phyloP scores from a whole-genome alignment of 2,329 filamentous ascomycete species.

The Diaporthe longicolla region DNA sequence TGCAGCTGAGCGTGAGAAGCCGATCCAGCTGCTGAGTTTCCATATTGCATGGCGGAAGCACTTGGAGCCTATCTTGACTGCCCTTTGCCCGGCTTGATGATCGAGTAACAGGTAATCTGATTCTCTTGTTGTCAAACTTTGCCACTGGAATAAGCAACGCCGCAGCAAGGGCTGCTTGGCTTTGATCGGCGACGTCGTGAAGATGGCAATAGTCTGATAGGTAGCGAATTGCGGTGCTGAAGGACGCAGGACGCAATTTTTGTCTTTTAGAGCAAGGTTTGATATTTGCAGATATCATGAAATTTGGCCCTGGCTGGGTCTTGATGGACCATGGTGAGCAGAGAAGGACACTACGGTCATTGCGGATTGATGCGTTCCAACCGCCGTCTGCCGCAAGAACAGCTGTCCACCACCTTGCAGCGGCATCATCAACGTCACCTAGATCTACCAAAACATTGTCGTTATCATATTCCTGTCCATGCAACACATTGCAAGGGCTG shows the following conservation, averaged over 20 bases:
- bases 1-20: slow-evolving; percentile 22
- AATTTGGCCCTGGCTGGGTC: slow-evolving; percentile 40
- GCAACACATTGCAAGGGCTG: neutral
- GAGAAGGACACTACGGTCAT: slow-evolving; percentile 40
- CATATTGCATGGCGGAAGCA: neutral
- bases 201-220: slow-evolving; percentile 48
- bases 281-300: slow-evolving; percentile 16
- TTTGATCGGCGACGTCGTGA: slow-evolving; percentile 47
- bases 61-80: neutral
- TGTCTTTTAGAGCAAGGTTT: neutral
- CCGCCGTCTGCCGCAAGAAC: slow-evolving; percentile 47
- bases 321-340: slow-evolving; percentile 47
- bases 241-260: slow-evolving; percentile 44
- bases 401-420: slow-evolving; percentile 50
- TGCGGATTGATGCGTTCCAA: slow-evolving; percentile 47
- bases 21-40: slow-evolving; percentile 12
- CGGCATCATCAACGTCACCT: slow-evolving; percentile 46
- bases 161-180: slow-evolving; percentile 48
- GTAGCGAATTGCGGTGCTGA: slow-evolving; percentile 46
- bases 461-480: neutral
- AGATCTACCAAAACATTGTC: slow-evolving; percentile 43
- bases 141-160: slow-evolving; percentile 49
- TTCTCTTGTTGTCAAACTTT: slow-evolving; percentile 46
- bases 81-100: neutral
- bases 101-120: slow-evolving; percentile 19